Conservation (phyloP, 202 grass and related monocot genomes). For the Schoenoplectus triqueter region DNA sequence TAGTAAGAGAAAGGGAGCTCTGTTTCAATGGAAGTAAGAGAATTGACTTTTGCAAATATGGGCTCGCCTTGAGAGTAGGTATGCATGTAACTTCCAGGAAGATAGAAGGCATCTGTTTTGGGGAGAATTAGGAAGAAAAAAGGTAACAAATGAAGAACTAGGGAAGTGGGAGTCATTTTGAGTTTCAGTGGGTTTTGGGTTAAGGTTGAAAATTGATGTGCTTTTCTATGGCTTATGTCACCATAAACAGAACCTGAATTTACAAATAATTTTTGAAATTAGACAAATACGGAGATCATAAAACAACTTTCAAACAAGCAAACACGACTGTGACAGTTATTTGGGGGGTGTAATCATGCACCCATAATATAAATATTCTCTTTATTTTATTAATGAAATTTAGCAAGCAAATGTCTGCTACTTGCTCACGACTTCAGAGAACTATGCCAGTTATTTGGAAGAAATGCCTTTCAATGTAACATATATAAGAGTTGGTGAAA, state of each 20-base stretch:
- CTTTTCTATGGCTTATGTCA: not conserved
- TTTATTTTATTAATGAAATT: too few species aligned
- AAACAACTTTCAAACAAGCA: not conserved
- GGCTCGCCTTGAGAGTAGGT: conserved; percentile 58
- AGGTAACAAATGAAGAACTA: conserved; percentile 32
- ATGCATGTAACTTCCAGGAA: conserved; percentile 84
- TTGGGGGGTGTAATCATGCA: too few species aligned
- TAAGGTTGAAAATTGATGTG: not conserved
- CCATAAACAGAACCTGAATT: conserved; percentile 18
- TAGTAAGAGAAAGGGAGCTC: conserved; percentile 94
- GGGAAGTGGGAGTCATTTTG: conserved; percentile 27
- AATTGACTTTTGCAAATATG: conserved; percentile 77
- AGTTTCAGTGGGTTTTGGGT: not conserved
- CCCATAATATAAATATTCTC: too few species aligned
- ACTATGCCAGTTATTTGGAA: too few species aligned
- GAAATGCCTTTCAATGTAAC: too few species aligned
- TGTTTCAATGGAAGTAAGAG: conserved; percentile 90
- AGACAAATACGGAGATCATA: not conserved
- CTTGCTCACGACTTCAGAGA: too few species aligned
- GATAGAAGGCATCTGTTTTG: conserved; percentile 61
- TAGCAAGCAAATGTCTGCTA: too few species aligned
- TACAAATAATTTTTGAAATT: conserved; percentile 13
- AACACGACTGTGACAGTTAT: not conserved
- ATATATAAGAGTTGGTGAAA: not conserved
- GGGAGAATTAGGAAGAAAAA: conserved; percentile 42